Evolutionary conservation across 148 eudicot genomes (phyloP).

Genomic region (Gaultheria prostrata): DNA sequence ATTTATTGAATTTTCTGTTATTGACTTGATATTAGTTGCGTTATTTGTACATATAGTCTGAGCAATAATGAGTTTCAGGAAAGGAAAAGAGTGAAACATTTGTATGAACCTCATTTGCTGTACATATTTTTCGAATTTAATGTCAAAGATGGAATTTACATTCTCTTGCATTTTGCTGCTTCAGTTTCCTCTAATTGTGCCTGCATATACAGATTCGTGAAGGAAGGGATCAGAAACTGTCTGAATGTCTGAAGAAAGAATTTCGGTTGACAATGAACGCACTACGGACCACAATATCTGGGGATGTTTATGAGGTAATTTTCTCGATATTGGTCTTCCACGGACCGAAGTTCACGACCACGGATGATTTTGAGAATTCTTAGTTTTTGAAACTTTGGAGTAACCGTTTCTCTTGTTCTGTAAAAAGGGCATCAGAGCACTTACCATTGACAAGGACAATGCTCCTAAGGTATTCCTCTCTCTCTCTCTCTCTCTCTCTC

Average conservation of each 20-base stretch:
- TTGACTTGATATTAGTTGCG: background rate
- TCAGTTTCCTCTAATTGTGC: background rate
- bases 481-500: background rate
- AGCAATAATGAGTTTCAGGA: background rate
- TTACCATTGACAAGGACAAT: constrained; percentile 90
- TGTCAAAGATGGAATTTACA: background rate
- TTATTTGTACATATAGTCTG: background rate
- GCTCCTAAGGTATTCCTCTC: constrained; percentile 61
- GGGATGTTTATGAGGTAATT: constrained; percentile 86
- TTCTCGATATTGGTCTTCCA: background rate
- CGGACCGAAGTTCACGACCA: background rate
- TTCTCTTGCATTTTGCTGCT: constrained; percentile 4
- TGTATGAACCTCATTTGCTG: background rate
- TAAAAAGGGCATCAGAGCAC: constrained; percentile 86
- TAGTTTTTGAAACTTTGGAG: background rate
- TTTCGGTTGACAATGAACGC: constrained; percentile 83
- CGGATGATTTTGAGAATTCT: background rate
- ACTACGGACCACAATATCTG: constrained; percentile 57
- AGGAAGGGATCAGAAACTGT: constrained; percentile 64
- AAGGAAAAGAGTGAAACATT: background rate
- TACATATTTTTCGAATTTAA: background rate
- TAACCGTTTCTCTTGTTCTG: constrained; percentile 11
- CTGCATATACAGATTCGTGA: constrained; percentile 62
- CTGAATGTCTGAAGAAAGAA: constrained; percentile 85
- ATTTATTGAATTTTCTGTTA: background rate